Evolutionary conservation across 2,329 filamentous ascomycete species (phyloP).

Genomic region (Trichoderma gracile): DNA sequence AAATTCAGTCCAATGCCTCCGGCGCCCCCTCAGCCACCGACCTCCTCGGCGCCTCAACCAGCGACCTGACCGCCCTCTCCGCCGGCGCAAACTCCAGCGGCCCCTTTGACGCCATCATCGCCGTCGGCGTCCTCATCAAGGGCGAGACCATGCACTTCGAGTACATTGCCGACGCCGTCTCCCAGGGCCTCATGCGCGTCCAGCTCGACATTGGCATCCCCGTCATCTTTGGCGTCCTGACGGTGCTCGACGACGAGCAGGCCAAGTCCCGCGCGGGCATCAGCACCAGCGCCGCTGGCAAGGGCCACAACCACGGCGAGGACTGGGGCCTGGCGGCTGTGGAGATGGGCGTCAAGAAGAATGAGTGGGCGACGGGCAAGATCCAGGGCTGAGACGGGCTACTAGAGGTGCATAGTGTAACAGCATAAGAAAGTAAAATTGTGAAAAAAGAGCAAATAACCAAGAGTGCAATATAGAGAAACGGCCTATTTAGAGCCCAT

Average conservation of each 20-base stretch:
- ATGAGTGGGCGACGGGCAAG: slow-evolving; percentile 74
- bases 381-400: slow-evolving; percentile 44
- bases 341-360: slow-evolving; percentile 87
- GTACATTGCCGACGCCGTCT: slow-evolving; percentile 91
- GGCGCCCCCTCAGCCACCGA: slow-evolving; percentile 70
- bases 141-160: slow-evolving; percentile 99
- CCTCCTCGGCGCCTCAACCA: slow-evolving; percentile 67
- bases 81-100: slow-evolving; percentile 45
- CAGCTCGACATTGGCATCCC: slow-evolving; percentile 87
- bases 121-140: slow-evolving; percentile 95
- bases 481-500: not conserved
- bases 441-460: not conserved
- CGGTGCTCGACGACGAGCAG: slow-evolving; percentile 85
- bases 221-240: slow-evolving; percentile 89
- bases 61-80: slow-evolving; percentile 61
- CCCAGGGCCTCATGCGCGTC: slow-evolving; percentile 90
- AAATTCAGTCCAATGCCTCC: slow-evolving; percentile 72
- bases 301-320: slow-evolving; percentile 87
- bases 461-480: not conserved
- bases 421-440: not conserved
- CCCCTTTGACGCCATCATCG: slow-evolving; percentile 91
- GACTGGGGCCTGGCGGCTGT: slow-evolving; percentile 96
- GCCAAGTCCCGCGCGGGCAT: slow-evolving; percentile 82
- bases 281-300: slow-evolving; percentile 69
- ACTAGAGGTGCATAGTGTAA: slow-evolving; percentile 9